Evolutionary conservation across 2,329 filamentous ascomycete genomes (phyloP), one percentile per base, ranked within the genome.

Genomic region (Diaporthe sp.): DNA sequence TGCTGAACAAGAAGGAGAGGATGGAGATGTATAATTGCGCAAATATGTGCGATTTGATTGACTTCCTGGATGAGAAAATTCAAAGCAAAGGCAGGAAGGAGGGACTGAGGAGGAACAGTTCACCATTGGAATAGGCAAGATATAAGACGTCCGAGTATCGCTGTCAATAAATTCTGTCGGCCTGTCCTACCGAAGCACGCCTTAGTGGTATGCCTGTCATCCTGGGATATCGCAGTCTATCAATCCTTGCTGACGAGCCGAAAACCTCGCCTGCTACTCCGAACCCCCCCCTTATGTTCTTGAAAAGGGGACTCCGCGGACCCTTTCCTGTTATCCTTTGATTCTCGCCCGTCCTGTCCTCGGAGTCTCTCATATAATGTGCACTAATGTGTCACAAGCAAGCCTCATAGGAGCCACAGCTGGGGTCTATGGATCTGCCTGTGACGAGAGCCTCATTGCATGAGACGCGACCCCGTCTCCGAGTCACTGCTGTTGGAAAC

Each of bases 1-100:
- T 92, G 79, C 81, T 93, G 75, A 86, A 79, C n/a, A 91, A 88
- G 80, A 87, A 86, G 79, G 90, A 93, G 80, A 85, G 91, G 75
- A 81, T 81, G 22, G 82, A 82, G 40, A 81, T 93, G 79, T 85
- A 87, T 72, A 85, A 82, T 67, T 85, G 88, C 76, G 83, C 81
- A 15, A 87, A 87, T 74, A 90, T 91, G 83, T 81, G 90, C 55
- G 90, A 92, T 61, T 79, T 93, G 66, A 81, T 92, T 12, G 91
- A 93, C 78, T 92, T 88, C 76, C 81, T 93, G 72, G 90, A 92
- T 77, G 86, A 85, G 38, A 86, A 86, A 75, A 84, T 86, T 60
- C 82, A 82, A 71, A 77, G 66, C n/a, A 74, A 76, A 47, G 76
- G 67, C 9, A 76, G 77, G 15, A 77, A 75, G 33, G 38, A 68